These are phyloP conservation scores for Solanum pinnatisectum DNA, from an alignment of 257 asterid species.

Conservation along the genomic window DNA sequence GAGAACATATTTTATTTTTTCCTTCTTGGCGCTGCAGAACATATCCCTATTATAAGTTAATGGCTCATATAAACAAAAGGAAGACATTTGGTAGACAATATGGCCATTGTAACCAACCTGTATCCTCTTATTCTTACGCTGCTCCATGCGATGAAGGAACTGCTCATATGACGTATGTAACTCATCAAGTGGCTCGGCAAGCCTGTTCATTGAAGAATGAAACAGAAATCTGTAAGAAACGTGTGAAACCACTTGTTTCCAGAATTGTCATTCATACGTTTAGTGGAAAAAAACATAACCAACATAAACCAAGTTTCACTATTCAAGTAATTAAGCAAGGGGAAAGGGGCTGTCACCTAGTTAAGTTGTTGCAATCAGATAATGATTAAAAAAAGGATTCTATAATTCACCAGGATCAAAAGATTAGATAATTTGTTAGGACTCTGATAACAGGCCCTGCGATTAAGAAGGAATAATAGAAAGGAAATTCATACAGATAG, in stretches of 20 bases:
- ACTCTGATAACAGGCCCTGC: neutral
- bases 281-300: neutral
- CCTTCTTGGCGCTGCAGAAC: constrained; percentile 35
- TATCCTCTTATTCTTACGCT: constrained; percentile 44
- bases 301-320: neutral
- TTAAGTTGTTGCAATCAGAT: neutral
- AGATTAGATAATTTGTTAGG: neutral
- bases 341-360: neutral
- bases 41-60: constrained; percentile 5
- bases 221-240: neutral
- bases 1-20: constrained; percentile 10
- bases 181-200: constrained; percentile 86
- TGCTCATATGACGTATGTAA: constrained; percentile 78
- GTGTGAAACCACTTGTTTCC: neutral
- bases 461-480: neutral
- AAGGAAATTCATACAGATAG: neutral
- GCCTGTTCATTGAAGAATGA: constrained; percentile 34
- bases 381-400: neutral
- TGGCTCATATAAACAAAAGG: neutral
- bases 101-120: constrained; percentile 37
- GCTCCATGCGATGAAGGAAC: constrained; percentile 64
- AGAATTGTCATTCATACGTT: neutral
- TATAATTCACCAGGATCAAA: neutral
- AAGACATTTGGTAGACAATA: neutral
- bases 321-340: neutral